These are phyloP conservation scores for Saccharomycopsis schoenii DNA, from an alignment of 805 yeast genomes.

Conservation along the genomic window DNA sequence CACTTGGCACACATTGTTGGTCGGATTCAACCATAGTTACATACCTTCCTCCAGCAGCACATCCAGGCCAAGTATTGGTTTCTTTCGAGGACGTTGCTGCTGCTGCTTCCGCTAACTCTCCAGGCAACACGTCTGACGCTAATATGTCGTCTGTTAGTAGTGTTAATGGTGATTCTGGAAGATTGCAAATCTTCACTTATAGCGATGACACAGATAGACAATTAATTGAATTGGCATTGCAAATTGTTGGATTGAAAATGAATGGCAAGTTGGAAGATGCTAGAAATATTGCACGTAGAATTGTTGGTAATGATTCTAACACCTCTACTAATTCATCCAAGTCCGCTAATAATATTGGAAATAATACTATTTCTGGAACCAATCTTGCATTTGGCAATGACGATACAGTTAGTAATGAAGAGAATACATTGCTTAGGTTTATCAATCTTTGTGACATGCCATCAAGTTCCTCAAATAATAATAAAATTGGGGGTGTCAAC, in stretches of 20 bases:
- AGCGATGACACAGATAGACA: slow-evolving; percentile 93
- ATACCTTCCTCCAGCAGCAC: slow-evolving; percentile 81
- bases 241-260: slow-evolving; percentile 94
- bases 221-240: slow-evolving; percentile 87
- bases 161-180: slow-evolving; percentile 28
- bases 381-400: slow-evolving; percentile 1
- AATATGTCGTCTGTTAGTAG: slow-evolving; percentile 21
- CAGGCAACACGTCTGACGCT: not conserved
- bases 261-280: slow-evolving; percentile 94
- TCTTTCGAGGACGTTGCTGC: slow-evolving; percentile 40
- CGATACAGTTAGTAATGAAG: slow-evolving; percentile 12
- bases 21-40: slow-evolving; percentile 89
- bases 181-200: slow-evolving; percentile 66
- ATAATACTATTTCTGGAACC: slow-evolving; percentile 18
- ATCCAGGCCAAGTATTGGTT: slow-evolving; percentile 86
- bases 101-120: slow-evolving; percentile 5
- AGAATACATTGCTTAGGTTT: not conserved
- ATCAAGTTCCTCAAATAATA: not conserved
- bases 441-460: slow-evolving; percentile 2
- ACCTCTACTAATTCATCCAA: slow-evolving; percentile 18
- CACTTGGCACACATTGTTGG: slow-evolving; percentile 91
- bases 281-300: slow-evolving; percentile 81
- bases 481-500: slow-evolving; percentile 27
- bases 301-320: slow-evolving; percentile 50
- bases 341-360: not conserved